Base-by-base conservation (phyloP, 2,329 filamentous ascomycete species). In the Hirsutella thompsonii region DNA sequence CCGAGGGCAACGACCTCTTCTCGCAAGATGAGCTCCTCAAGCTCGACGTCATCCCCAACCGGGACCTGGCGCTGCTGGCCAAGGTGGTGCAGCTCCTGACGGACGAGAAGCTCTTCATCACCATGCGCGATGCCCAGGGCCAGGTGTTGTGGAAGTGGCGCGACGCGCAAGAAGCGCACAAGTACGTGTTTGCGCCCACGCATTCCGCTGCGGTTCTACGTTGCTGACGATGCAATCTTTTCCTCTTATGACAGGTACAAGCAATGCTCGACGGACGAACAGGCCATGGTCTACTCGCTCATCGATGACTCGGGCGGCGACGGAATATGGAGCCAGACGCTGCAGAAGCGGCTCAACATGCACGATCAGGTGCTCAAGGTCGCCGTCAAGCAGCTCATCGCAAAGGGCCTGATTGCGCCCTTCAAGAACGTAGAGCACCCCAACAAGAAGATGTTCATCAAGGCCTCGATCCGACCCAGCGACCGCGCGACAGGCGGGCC, bases 391-490 rank as follows among this genome's bases (percentile, higher is more conserved):
- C 78, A 81, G 47, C 78, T 98, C 46, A 84, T 93, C 60, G 67
- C 72, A 32, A 89, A 87, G 58, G 78, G 79, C 29, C 79, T 93
- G 57, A 88, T 98, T 59, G 83, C 84, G 54, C 79, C 81, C 43
- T 88, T 96, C 64, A 92, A 90, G 64, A 92, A 83, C 60, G 88
- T 94, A 62, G 88, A 94, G 64, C 81, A 84, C 55, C 86, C 87
- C 21, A 84, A 81, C 49, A 83, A 92, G 57, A 94, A 94, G 64
- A 94, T 94, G 74, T 98, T 92, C 70, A 94, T 98, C 72, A 81
- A 94, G 55, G 78, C 81, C 41, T 81, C 81, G 47, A 74, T 98
- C 45, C 77, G 79, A 10, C 90, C 92, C 0, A 86, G 82, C 41
- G 89, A 95, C 46, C 83, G 92, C 46, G 85, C 93, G 37, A 94